Conservation (phyloP, 2,329 filamentous ascomycete genomes). For the Fusarium transvaalense region DNA sequence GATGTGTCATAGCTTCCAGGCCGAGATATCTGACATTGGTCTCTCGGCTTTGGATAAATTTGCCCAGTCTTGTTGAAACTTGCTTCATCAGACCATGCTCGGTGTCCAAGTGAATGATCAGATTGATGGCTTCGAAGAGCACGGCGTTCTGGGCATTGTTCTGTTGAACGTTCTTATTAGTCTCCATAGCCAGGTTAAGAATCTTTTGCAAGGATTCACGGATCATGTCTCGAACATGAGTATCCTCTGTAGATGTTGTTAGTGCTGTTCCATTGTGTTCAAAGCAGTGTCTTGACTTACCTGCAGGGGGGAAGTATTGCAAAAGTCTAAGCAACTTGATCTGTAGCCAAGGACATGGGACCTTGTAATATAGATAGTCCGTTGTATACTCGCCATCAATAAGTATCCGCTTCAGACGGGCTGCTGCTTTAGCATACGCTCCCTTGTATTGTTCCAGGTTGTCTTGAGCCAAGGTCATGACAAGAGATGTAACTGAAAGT, state of each 20-base stretch:
- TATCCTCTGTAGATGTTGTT: constrained; percentile 76
- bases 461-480: constrained; percentile 95
- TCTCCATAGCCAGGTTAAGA: constrained; percentile 89
- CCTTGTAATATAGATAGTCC: constrained; percentile 98
- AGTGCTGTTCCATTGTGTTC: neutral
- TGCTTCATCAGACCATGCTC: constrained; percentile 96
- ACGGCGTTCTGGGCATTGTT: constrained; percentile 99
- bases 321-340: constrained; percentile 92
- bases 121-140: constrained; percentile 97
- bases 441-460: constrained; percentile 94
- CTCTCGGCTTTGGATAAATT: constrained; percentile 96
- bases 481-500: constrained; percentile 92
- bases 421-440: constrained; percentile 93
- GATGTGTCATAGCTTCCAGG: constrained; percentile 96
- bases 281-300: constrained; percentile 61
- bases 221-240: constrained; percentile 90
- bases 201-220: constrained; percentile 92
- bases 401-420: constrained; percentile 87
- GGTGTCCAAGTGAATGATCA: constrained; percentile 97
- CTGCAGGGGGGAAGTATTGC: constrained; percentile 96
- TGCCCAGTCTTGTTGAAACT: constrained; percentile 89
- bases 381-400: constrained; percentile 89
- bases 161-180: constrained; percentile 98
- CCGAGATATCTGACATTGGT: constrained; percentile 98
- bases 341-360: constrained; percentile 99